A percentile compares a stretch with the other conserved stretches of the same genome.
These are phyloP conservation scores for Pterula multifida DNA, from an alignment of 1,284 basidiomycete species.

Conservation along the genomic window DNA sequence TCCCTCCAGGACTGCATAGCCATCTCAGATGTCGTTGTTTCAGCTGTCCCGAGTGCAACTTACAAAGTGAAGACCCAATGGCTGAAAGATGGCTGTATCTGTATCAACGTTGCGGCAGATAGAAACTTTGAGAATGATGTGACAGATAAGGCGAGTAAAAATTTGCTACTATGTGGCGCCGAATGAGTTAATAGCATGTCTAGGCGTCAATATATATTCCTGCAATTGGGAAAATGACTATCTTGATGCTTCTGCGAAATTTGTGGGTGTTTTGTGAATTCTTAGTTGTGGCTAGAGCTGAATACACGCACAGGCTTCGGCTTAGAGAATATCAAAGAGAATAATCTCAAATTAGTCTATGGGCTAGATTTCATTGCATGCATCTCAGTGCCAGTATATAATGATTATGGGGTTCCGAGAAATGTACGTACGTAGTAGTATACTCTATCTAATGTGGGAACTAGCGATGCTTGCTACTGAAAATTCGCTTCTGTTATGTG, in stretches of 20 bases:
- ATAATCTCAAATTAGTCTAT: not conserved
- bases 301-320: not conserved
- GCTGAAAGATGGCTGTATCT: constrained; percentile 89
- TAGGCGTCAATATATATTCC: constrained; percentile 89
- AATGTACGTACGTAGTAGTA: too few relatives aligned
- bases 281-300: not conserved
- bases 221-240: constrained; percentile 93
- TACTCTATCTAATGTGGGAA: too few relatives aligned
- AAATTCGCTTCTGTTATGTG: constrained; percentile 27
- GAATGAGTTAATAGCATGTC: not conserved
- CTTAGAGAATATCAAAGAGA: not conserved
- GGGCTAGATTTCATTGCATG: not conserved
- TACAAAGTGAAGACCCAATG: constrained; percentile 87
- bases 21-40: constrained; percentile 82
- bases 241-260: constrained; percentile 92
- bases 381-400: not conserved
- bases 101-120: constrained; percentile 88
- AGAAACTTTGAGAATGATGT: constrained; percentile 96
- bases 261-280: constrained; percentile 39
- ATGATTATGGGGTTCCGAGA: not conserved
- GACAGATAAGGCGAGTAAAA: constrained; percentile 63
- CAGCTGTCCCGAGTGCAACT: constrained; percentile 75
- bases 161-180: not conserved
- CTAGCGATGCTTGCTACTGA: too few relatives aligned
- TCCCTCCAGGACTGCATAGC: constrained; percentile 70